Percentiles rank a stretch among this genome's conserved stretches.
phyloP scores from a whole-genome alignment of 176 grass and related monocot genomes.

The Eremochloa ophiuroides region DNA sequence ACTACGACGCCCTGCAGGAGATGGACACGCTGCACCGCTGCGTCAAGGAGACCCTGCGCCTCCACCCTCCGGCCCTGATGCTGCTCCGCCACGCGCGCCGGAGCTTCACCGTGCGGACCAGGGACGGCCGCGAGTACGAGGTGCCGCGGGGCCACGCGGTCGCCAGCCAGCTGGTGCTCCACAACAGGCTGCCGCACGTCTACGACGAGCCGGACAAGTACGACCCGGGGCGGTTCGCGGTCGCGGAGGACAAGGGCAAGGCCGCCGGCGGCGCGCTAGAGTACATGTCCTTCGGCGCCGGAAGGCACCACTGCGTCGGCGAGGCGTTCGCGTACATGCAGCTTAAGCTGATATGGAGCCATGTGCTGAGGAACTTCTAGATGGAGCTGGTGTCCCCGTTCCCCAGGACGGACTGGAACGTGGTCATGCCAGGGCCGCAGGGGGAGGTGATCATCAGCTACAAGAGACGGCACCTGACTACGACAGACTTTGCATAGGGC shows the following conservation, averaged over 20 bases:
- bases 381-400: slow-evolving; percentile 65
- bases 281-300: slow-evolving; percentile 62
- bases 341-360: slow-evolving; percentile 78
- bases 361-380: slow-evolving; percentile 68
- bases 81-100: slow-evolving; percentile 38
- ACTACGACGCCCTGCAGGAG: slow-evolving; percentile 34
- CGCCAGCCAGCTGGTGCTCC: slow-evolving; percentile 32
- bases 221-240: slow-evolving; percentile 36
- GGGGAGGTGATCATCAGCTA: slow-evolving; percentile 63
- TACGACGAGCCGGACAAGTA: slow-evolving; percentile 43
- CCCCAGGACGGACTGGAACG: slow-evolving; percentile 55
- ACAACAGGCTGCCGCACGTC: slow-evolving; percentile 37
- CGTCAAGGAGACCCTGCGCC: slow-evolving; percentile 54
- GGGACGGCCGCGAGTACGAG: slow-evolving; percentile 46
- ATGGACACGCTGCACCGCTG: slow-evolving; percentile 49
- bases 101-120: slow-evolving; percentile 41
- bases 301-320: slow-evolving; percentile 56
- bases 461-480: slow-evolving; percentile 36
- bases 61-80: slow-evolving; percentile 44
- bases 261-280: slow-evolving; percentile 47
- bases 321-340: slow-evolving; percentile 81
- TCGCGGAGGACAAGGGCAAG: slow-evolving; percentile 39
- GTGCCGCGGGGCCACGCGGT: slow-evolving; percentile 38
- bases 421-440: slow-evolving; percentile 62
- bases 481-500: no score